Conservation (phyloP, 2,329 filamentous ascomycete species). For the Nigrospora sphaerica region DNA sequence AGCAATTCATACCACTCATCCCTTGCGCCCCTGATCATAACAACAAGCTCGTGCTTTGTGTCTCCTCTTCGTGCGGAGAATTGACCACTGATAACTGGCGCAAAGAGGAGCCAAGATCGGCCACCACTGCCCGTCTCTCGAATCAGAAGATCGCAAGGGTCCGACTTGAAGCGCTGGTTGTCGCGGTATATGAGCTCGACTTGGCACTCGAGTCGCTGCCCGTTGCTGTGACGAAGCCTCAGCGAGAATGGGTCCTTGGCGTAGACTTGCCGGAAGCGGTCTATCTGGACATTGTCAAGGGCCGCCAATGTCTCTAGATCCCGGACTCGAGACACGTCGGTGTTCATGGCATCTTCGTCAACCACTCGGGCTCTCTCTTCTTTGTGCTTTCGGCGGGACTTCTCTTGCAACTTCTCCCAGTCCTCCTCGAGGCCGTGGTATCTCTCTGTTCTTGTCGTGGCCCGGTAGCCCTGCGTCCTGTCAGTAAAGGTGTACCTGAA, state of each 20-base stretch:
- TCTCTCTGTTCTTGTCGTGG: constrained; percentile 43
- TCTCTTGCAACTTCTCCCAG: constrained; percentile 69
- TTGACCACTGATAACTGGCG: constrained; percentile 67
- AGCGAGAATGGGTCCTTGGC: constrained; percentile 88
- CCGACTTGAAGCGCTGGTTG: constrained; percentile 57
- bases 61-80: constrained; percentile 78
- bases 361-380: constrained; percentile 68
- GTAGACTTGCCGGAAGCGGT: constrained; percentile 73
- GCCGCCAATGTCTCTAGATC: constrained; percentile 72
- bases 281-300: constrained; percentile 62
- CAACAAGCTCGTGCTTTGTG: constrained; percentile 60
- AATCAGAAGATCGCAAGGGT: constrained; percentile 79
- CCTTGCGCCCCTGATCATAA: constrained; percentile 76
- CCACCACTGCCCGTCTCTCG: constrained; percentile 77
- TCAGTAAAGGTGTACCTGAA: constrained; percentile 20
- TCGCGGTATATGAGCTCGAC: constrained; percentile 84
- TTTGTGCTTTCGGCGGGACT: constrained; percentile 66
- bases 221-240: constrained; percentile 78
- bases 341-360: constrained; percentile 79
- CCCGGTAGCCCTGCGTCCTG: constrained; percentile 46
- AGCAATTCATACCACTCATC: constrained; percentile 80
- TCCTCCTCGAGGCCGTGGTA: constrained; percentile 51
- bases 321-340: constrained; percentile 73
- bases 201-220: constrained; percentile 82
- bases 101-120: constrained; percentile 77